phyloP scores from a whole-genome alignment of 2,329 filamentous ascomycete genomes.

The Apiospora kogelbergensis region DNA sequence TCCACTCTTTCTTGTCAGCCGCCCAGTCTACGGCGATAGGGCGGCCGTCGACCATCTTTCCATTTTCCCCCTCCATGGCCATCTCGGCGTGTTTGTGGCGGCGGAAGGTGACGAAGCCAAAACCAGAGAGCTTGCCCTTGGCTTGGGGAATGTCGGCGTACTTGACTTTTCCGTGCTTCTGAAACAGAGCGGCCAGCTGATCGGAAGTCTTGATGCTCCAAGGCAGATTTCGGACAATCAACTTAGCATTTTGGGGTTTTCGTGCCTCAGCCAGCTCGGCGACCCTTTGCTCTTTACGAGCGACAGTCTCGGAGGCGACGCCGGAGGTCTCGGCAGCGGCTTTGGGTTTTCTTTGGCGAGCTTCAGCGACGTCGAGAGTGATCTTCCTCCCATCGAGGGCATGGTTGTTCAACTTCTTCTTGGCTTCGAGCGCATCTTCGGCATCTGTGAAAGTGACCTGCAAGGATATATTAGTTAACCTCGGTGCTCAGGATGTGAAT shows the following conservation, averaged over 20 bases:
- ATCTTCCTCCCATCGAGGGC: constrained; percentile 79
- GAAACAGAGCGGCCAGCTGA: constrained; percentile 76
- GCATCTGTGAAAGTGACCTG: constrained; percentile 78
- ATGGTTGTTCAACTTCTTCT: constrained; percentile 77
- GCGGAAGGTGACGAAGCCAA: constrained; percentile 88
- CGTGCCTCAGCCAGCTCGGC: constrained; percentile 61
- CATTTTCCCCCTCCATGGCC: constrained; percentile 82
- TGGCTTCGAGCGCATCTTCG: constrained; percentile 82
- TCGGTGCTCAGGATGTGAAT: no score
- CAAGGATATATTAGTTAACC: neutral
- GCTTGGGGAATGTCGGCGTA: constrained; percentile 80
- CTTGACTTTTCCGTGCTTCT: constrained; percentile 89
- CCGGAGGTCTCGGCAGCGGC: constrained; percentile 18
- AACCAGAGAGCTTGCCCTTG: constrained; percentile 76
- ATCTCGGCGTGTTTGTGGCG: constrained; percentile 89
- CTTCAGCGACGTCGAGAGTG: constrained; percentile 83
- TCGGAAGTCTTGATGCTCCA: constrained; percentile 92
- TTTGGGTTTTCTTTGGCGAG: constrained; percentile 63
- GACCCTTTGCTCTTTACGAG: constrained; percentile 55
- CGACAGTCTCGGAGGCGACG: constrained; percentile 44
- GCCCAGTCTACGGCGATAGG: constrained; percentile 95
- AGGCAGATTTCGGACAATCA: constrained; percentile 90
- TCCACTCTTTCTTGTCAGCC: constrained; percentile 86
- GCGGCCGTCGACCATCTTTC: constrained; percentile 84
- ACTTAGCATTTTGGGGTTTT: constrained; percentile 59